phyloP scores from a whole-genome alignment of 2,329 filamentous ascomycete genomes.

The Fusarium proliferatum region DNA sequence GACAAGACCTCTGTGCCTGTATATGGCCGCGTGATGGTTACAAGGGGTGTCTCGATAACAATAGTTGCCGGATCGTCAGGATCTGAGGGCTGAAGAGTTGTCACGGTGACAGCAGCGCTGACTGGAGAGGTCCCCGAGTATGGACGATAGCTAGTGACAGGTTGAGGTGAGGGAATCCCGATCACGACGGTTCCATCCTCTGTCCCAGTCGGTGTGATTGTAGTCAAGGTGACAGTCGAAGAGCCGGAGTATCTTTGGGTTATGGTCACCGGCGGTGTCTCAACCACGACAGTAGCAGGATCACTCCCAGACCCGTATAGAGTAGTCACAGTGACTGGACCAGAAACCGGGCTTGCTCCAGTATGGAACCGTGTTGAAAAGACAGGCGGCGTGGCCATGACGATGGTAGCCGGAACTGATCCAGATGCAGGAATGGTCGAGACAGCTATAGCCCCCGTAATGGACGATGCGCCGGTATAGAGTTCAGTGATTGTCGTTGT shows the following conservation, averaged over 20 bases:
- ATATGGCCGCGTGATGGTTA: not conserved
- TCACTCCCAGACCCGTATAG: not conserved
- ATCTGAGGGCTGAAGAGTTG: not conserved
- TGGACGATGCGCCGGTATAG: not conserved
- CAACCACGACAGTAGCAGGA: not conserved
- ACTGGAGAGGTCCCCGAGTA: not conserved
- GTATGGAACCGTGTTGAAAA: not conserved
- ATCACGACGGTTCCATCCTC: not conserved
- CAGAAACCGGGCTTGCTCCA: not conserved
- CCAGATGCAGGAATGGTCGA: accelerated
- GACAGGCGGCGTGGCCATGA: not conserved
- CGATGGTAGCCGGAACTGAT: accelerated
- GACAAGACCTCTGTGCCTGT: not conserved
- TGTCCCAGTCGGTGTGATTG: not conserved
- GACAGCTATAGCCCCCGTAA: not conserved
- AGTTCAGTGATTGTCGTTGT: not conserved
- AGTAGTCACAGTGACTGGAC: not conserved
- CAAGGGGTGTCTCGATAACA: not conserved
- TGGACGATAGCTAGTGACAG: not conserved
- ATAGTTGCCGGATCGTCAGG: not conserved
- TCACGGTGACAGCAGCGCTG: not conserved
- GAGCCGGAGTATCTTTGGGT: not conserved
- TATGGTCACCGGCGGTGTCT: not conserved
- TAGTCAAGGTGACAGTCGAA: not conserved
- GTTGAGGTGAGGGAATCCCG: not conserved